These are phyloP conservation scores for Fusarium mundagurra DNA, from an alignment of 2,329 filamentous ascomycete genomes.

Conservation along the genomic window DNA sequence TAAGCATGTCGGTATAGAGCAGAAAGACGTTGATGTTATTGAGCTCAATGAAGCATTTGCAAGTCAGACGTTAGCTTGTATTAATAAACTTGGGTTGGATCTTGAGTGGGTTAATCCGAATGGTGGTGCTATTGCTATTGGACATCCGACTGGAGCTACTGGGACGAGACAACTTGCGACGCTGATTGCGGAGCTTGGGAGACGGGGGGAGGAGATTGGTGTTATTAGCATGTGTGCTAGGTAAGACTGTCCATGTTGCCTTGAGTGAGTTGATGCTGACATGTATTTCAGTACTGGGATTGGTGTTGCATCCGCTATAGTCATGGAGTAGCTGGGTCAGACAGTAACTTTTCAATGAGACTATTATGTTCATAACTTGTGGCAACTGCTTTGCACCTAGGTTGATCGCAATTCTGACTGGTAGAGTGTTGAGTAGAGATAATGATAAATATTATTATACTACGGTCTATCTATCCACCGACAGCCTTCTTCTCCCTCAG, in stretches of 20 bases:
- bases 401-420: too few relatives aligned
- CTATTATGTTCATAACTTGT: too few relatives aligned
- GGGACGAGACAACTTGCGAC: slow-evolving; percentile 53
- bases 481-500: not conserved
- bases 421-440: accelerated
- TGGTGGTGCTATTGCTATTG: slow-evolving; percentile 89
- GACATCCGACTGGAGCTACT: slow-evolving; percentile 89
- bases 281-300: accelerated
- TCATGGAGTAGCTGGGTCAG: not conserved
- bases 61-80: slow-evolving; percentile 73
- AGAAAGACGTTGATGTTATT: slow-evolving; percentile 80
- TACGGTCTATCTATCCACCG: not conserved
- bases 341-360: too few relatives aligned
- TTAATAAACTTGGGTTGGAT: slow-evolving; percentile 74
- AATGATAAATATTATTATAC: accelerated
- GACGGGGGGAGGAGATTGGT: not conserved
- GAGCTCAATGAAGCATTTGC: slow-evolving; percentile 89
- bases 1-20: slow-evolving; percentile 69
- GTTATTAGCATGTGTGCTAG: slow-evolving; percentile 29
- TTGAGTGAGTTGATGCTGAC: not conserved
- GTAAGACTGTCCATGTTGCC: not conserved
- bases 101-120: slow-evolving; percentile 84
- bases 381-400: too few relatives aligned
- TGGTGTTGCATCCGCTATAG: not conserved
- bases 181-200: not conserved